These are phyloP conservation scores for Triglochin maritima DNA, from an alignment of 106 monocot genomes.

Conservation along the genomic window DNA sequence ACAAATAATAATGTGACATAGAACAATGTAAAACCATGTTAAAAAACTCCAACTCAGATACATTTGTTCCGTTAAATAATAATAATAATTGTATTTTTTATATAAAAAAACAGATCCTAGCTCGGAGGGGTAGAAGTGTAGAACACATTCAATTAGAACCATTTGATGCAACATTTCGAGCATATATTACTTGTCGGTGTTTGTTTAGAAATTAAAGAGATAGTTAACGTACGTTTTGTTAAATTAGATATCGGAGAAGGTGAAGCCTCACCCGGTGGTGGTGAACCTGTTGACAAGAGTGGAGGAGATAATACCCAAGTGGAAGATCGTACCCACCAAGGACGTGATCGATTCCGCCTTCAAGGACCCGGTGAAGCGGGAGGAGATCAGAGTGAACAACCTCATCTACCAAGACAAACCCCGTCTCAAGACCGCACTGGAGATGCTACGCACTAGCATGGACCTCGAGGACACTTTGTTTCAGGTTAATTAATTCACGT, in stretches of 20 bases:
- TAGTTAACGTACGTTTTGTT: neutral
- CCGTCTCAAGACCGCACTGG: conserved; percentile 82
- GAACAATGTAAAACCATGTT: no score
- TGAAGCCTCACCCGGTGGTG: conserved; percentile 88
- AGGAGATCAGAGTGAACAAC: conserved; percentile 64
- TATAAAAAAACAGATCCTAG: no score
- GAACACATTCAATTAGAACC: no score
- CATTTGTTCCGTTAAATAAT: no score
- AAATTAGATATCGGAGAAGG: conserved; percentile 84
- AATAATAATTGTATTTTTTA: no score
- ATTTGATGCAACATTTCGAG: neutral
- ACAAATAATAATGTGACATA: no score
- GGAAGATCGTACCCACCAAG: conserved; percentile 96
- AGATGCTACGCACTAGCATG: conserved; percentile 82
- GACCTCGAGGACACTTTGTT: conserved; percentile 48
- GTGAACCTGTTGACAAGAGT: conserved; percentile 54
- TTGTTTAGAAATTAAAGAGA: neutral
- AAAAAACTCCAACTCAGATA: no score
- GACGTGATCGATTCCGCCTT: conserved; percentile 85
- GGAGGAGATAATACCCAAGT: conserved; percentile 89
- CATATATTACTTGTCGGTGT: neutral
- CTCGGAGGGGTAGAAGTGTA: no score
- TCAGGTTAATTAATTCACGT: conserved; percentile 12
- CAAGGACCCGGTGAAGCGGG: conserved; percentile 83
- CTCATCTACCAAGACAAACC: conserved; percentile 94